Conservation (phyloP, 345 rosid genomes). For the Adansonia digitata region DNA sequence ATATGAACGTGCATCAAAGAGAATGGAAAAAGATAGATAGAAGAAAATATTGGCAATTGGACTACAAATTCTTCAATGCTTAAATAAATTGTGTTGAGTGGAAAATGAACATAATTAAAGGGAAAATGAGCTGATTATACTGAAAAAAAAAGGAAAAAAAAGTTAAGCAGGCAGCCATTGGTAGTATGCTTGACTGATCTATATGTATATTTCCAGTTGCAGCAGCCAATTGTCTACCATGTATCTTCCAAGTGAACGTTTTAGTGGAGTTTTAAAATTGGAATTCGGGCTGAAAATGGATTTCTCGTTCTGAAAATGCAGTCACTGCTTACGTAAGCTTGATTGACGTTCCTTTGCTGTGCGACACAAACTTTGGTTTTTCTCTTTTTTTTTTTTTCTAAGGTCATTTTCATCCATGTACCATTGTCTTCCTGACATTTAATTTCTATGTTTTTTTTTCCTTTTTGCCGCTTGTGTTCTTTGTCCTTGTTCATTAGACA, state of each 20-base stretch:
- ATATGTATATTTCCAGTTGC: no score
- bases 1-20: neutral
- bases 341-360: neutral
- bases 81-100: no score
- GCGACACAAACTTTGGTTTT: no score
- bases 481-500: no score
- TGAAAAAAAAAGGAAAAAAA: neutral
- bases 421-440: no score
- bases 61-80: neutral
- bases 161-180: neutral
- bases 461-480: no score
- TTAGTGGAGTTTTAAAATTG: neutral
- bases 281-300: neutral
- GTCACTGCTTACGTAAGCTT: conserved; percentile 11
- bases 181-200: conserved; percentile 1
- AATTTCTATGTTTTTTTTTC: no score
- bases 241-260: neutral
- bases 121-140: neutral
- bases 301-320: neutral
- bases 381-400: no score
- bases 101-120: neutral
- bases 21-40: no score
- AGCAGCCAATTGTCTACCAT: neutral
- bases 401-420: no score
- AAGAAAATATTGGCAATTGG: neutral